Percentiles rank a stretch among this genome's conserved stretches.
Conservation (phyloP, 768 basidiomycete genomes). For the Boletus rubescentipes region DNA sequence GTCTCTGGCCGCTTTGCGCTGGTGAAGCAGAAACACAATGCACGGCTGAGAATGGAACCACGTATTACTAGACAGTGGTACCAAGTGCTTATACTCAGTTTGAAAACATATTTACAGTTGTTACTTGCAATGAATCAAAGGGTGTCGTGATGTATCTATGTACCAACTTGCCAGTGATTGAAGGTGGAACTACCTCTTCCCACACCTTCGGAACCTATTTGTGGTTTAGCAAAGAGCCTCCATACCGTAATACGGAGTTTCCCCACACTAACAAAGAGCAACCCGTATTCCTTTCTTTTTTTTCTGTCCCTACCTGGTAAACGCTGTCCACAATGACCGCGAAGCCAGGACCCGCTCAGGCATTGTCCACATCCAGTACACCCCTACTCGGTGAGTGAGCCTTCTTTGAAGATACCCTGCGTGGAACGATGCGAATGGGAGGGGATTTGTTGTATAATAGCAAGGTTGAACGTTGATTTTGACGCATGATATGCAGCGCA, state of each 20-base stretch:
- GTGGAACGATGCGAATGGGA: background rate
- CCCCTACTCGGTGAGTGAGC: constrained; percentile 21
- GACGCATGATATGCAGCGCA: background rate
- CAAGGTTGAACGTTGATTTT: background rate
- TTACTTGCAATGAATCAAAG: background rate
- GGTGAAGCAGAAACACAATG: constrained; percentile 47
- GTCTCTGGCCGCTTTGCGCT: constrained; percentile 54
- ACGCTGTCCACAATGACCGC: constrained; percentile 10
- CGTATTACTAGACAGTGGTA: constrained; percentile 11
- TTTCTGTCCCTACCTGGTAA: background rate
- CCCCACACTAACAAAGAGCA: background rate
- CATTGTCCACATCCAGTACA: constrained; percentile 8
- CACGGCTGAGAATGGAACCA: constrained; percentile 58
- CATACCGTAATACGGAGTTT: background rate
- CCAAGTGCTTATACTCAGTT: background rate
- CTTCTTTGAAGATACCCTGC: background rate
- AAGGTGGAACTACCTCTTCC: too few species aligned
- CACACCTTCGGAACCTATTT: background rate
- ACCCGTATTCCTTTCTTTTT: background rate
- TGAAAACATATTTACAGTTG: background rate
- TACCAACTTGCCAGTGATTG: too few species aligned
- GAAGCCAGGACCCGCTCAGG: background rate
- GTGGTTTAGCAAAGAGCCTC: too few species aligned
- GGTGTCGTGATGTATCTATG: too few species aligned
- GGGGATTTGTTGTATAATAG: background rate